Base-by-base conservation (phyloP, 164 flowering plant genomes). In the Umbilicus rupestris region DNA sequence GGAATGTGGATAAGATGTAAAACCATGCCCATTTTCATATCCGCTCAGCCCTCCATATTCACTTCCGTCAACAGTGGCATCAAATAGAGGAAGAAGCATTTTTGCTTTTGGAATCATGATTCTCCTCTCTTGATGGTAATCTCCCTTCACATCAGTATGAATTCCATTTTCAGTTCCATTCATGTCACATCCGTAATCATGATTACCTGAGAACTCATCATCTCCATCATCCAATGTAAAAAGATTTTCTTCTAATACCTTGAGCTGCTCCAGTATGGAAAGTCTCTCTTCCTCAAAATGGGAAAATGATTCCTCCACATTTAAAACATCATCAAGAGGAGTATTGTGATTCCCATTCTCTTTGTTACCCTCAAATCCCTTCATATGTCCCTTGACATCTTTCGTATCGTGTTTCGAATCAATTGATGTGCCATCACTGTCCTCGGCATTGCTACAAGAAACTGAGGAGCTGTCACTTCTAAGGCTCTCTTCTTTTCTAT, bases 271-370 rank as follows among this genome's bases (percentile, higher is more conserved):
- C 5, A 90, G 75, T 63, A 93, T 87, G 15, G 89, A 84, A 45
- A 81, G 55, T 73, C 93, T 85, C 74, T 91, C 97, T 62, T 85
- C 92, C 76, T 91, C 97, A 67, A 86, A 89, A 57, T 84, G 83
- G 17, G 83, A 80, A 65, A 91, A 72, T 20, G 93, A 84, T 22
- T 86, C 87, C 59, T 52, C 59, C 16, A 52, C 9, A 19, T 81
- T 81, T 20, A 82, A 42, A 26, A 89, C 89, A 20, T 78, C 87
- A 76, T 86, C 83, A 22, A 41, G 71, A 12, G 84, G 90, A 20
- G 92, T 79, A 41, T 73, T 80, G 55, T 82, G 73, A 28, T 69
- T 71, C 42, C 69, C 76, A 52, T 68, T 76, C 58, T 82, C 88
- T 66, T 74, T 77, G 63, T 71, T 60, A 8, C 78, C 33, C 67